These are phyloP conservation scores for Pseudoturritis turrita DNA, from an alignment of 345 rosid genomes.

Conservation along the genomic window DNA sequence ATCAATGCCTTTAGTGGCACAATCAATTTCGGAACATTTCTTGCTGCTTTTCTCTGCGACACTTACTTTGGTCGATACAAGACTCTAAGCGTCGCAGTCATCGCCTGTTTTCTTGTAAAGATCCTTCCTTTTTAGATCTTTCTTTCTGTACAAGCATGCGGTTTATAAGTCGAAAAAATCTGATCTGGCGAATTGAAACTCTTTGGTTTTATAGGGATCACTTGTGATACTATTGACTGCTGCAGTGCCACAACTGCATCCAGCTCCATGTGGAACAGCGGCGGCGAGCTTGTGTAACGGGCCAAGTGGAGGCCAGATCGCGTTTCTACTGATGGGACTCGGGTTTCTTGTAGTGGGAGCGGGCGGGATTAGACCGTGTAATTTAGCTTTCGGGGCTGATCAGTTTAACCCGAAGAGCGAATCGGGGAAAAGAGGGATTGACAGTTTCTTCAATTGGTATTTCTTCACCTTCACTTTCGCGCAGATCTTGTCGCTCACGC, in stretches of 20 bases:
- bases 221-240: slow-evolving; percentile 54
- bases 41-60: slow-evolving; percentile 76
- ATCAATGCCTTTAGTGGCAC: slow-evolving; percentile 70
- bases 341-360: slow-evolving; percentile 62
- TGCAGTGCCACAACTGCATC: slow-evolving; percentile 54
- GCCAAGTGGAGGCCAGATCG: slow-evolving; percentile 57
- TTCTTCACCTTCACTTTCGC: slow-evolving; percentile 79
- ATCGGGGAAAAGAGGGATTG: slow-evolving; percentile 63
- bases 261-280: slow-evolving; percentile 36
- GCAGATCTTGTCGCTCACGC: slow-evolving; percentile 58
- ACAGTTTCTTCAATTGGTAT: slow-evolving; percentile 87
- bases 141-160: neutral
- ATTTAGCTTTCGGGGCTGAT: slow-evolving; percentile 73
- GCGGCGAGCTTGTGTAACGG: slow-evolving; percentile 33
- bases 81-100: slow-evolving; percentile 57
- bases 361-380: slow-evolving; percentile 77
- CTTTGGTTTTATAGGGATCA: slow-evolving; percentile 43
- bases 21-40: slow-evolving; percentile 55
- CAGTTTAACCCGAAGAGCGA: slow-evolving; percentile 68
- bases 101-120: slow-evolving; percentile 63
- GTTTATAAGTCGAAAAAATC: neutral
- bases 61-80: slow-evolving; percentile 78
- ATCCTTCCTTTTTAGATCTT: neutral
- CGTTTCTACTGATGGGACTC: slow-evolving; percentile 50
- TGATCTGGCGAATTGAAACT: neutral